These are phyloP conservation scores for Corylus heterophylla DNA, from an alignment of 306 rosid genomes.

Conservation along the genomic window DNA sequence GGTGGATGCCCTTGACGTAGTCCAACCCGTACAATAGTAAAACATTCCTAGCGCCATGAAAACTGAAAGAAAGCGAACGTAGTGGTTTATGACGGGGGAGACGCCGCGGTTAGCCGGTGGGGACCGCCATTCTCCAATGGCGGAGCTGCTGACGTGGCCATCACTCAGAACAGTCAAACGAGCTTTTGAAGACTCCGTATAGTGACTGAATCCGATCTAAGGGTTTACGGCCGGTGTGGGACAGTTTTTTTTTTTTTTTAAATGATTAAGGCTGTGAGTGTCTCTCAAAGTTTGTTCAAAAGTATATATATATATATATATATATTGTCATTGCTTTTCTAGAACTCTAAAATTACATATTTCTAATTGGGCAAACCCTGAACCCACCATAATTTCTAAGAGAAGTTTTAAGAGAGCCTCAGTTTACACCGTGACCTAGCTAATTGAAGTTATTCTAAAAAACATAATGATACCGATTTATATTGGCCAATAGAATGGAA, in stretches of 20 bases:
- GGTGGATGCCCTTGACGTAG: constrained; percentile 12
- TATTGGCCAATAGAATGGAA: too few species aligned
- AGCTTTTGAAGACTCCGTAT: not conserved
- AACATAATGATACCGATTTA: too few species aligned
- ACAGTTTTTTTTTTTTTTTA: too few species aligned
- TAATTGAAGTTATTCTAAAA: too few species aligned
- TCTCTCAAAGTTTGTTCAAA: not conserved
- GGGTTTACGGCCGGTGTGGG: too few species aligned
- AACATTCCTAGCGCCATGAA: constrained; percentile 9
- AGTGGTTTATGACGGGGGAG: constrained; percentile 10
- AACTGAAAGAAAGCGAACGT: constrained; percentile 23
- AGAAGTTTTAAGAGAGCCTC: too few species aligned
- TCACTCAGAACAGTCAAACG: constrained; percentile 14
- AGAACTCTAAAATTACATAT: not conserved
- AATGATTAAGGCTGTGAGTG: too few species aligned
- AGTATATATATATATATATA: too few species aligned
- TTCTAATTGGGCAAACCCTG: not conserved
- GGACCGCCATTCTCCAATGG: constrained; percentile 19
- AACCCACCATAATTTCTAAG: too few species aligned
- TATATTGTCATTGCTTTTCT: not conserved
- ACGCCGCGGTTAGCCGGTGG: constrained; percentile 14
- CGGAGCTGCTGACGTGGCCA: constrained; percentile 9
- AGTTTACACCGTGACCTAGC: too few species aligned
- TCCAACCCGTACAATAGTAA: not conserved
- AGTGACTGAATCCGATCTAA: too few species aligned